Percentiles rank a stretch among this genome's conserved stretches.
Conservation (phyloP, 2,329 filamentous ascomycete species). For the Chaetomium strumarium region DNA sequence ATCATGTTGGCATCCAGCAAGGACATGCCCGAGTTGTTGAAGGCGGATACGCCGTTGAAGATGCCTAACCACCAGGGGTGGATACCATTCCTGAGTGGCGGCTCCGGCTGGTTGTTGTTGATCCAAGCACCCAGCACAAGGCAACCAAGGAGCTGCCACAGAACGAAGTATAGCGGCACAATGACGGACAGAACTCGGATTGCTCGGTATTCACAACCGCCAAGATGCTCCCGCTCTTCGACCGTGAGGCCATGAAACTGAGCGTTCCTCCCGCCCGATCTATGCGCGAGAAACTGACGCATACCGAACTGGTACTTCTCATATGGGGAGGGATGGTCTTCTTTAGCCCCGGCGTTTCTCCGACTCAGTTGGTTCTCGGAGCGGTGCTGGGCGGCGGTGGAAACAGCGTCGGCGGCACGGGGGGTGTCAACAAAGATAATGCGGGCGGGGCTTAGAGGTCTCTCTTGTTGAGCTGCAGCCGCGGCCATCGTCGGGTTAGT, state of each 20-base stretch:
- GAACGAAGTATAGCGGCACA: conserved; percentile 54
- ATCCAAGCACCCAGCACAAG: conserved; percentile 58
- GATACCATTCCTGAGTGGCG: conserved; percentile 49
- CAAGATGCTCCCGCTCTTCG: conserved; percentile 51
- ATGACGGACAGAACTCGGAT: conserved; percentile 52
- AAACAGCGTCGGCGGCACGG: conserved; percentile 2
- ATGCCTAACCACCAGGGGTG: conserved; percentile 64
- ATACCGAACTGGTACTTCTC: conserved; percentile 18
- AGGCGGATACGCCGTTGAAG: conserved; percentile 62
- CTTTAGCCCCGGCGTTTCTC: neutral
- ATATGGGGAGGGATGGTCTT: neutral
- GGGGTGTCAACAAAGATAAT: conserved; percentile 24
- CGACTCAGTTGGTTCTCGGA: conserved; percentile 2
- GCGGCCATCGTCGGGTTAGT: neutral
- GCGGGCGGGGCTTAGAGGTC: conserved; percentile 1
- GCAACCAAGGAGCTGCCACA: conserved; percentile 54
- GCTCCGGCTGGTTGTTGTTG: conserved; percentile 41
- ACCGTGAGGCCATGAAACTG: conserved; percentile 49
- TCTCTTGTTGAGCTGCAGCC: neutral
- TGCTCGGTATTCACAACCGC: conserved; percentile 59
- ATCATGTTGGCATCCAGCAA: conserved; percentile 61
- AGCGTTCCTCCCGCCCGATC: conserved; percentile 44
- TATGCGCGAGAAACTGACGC: conserved; percentile 32
- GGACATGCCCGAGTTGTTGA: conserved; percentile 67
- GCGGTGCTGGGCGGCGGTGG: conserved; percentile 7